Conservation (phyloP, 2,329 filamentous ascomycete genomes). For the Cytospora piceicola region DNA sequence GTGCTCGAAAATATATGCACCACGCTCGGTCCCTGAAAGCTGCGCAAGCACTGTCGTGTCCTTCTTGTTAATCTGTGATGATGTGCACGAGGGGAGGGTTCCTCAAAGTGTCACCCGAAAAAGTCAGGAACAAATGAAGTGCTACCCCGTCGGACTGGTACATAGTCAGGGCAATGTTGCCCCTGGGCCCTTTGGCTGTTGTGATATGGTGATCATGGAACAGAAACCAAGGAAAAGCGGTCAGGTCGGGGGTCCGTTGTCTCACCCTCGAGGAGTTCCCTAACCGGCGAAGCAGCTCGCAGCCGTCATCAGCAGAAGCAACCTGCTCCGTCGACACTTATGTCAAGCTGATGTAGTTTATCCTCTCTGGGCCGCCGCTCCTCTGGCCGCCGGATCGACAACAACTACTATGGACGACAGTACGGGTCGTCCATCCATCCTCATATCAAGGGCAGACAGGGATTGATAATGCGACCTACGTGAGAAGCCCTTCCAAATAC, state of each 20-base stretch:
- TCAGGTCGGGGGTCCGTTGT: conserved; percentile 23
- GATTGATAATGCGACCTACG: neutral
- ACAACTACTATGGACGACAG: neutral
- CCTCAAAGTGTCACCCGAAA: conserved; percentile 21
- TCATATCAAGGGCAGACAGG: neutral
- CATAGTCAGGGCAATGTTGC: neutral
- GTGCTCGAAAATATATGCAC: conserved; percentile 9
- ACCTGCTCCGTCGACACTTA: neutral
- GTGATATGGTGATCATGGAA: conserved; percentile 24
- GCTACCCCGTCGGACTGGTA: conserved; percentile 16
- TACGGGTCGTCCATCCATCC: neutral
- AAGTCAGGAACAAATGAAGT: conserved; percentile 23
- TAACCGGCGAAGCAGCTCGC: conserved; percentile 3
- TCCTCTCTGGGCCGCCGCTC: neutral
- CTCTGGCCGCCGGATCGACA: neutral
- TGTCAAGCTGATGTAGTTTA: neutral
- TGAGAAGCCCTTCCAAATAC: neutral
- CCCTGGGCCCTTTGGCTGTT: conserved; percentile 14
- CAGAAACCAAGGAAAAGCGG: conserved; percentile 24
- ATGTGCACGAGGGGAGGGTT: neutral
- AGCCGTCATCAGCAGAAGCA: conserved; percentile 10
- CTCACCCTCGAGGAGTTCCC: conserved; percentile 12
- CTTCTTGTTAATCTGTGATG: neutral
- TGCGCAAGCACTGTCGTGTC: neutral
- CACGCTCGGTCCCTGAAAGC: neutral